phyloP scores from a whole-genome alignment of 208 protist genomes.

The Phytomonas sp. region DNA sequence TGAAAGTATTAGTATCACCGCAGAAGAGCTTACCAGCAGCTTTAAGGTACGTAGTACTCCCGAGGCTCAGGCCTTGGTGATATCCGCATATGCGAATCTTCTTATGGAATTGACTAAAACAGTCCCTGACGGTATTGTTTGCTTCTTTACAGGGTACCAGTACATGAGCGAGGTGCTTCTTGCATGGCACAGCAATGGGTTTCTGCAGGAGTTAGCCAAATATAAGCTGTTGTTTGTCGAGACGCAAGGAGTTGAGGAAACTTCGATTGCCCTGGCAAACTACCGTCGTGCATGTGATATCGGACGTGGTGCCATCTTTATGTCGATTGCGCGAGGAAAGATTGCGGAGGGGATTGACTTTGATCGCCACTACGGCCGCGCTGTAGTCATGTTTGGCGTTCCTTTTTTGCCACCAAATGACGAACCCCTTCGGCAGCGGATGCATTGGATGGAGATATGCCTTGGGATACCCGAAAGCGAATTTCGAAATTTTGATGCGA shows the following conservation, averaged over 20 bases:
- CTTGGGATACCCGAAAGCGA: conserved; percentile 95
- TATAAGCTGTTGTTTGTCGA: conserved; percentile 99
- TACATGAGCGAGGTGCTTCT: conserved; percentile 92
- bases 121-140: conserved; percentile 98
- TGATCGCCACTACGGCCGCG: conserved; percentile 94
- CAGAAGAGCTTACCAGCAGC: conserved; percentile 85
- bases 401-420: conserved; percentile 93
- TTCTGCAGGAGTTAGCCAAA: conserved; percentile 88
- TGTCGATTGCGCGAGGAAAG: conserved; percentile 96
- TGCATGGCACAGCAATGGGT: conserved; percentile 88
- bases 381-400: conserved; percentile 97
- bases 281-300: conserved; percentile 96
- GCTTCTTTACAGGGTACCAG: conserved; percentile 96
- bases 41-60: conserved; percentile 82
- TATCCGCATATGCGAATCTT: conserved; percentile 94
- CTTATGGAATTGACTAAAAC: conserved; percentile 90
- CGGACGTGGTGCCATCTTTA: conserved; percentile 97
- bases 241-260: conserved; percentile 95
- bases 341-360: conserved; percentile 99
- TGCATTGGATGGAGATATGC: conserved; percentile 95
- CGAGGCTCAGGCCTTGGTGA: conserved; percentile 82
- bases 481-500: conserved; percentile 98
- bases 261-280: conserved; percentile 94
- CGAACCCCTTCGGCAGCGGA: conserved; percentile 89
- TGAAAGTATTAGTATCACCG: conserved; percentile 82